phyloP scores from a whole-genome alignment of 257 asterid species.

The Verbascum thapsus region DNA sequence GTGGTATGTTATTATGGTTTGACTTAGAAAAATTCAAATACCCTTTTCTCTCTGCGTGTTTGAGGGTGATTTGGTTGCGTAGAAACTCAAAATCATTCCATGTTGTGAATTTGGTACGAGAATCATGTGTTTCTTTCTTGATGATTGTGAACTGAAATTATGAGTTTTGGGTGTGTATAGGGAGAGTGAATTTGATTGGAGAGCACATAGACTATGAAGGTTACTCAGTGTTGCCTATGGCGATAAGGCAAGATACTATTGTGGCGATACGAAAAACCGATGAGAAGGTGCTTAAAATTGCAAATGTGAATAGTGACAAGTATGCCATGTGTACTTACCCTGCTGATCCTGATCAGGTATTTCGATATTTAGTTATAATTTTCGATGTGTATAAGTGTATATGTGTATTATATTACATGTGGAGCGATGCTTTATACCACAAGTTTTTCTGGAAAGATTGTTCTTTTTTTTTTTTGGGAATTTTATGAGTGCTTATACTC shows the following conservation, averaged over 20 bases:
- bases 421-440: too few species aligned
- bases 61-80: too few species aligned
- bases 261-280: conserved; percentile 52
- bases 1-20: neutral
- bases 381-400: neutral
- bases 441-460: too few species aligned
- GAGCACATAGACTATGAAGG: conserved; percentile 80
- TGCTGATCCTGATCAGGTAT: conserved; percentile 64
- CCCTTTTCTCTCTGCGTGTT: too few species aligned
- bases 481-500: too few species aligned
- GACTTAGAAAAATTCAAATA: neutral
- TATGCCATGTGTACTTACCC: conserved; percentile 60
- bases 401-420: neutral
- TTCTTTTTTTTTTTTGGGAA: too few species aligned
- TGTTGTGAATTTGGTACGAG: neutral
- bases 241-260: conserved; percentile 66
- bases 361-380: neutral
- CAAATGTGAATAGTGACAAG: conserved; percentile 55
- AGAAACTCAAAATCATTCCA: too few species aligned
- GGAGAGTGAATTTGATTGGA: conserved; percentile 76
- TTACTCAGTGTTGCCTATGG: conserved; percentile 76
- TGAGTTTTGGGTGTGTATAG: conserved; percentile 28
- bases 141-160: conserved; percentile 2
- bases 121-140: neutral
- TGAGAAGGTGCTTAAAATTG: conserved; percentile 48